Percentiles rank a stretch among this genome's conserved stretches.
phyloP scores from a whole-genome alignment of 345 rosid genomes.

The Corymbia maculata region DNA sequence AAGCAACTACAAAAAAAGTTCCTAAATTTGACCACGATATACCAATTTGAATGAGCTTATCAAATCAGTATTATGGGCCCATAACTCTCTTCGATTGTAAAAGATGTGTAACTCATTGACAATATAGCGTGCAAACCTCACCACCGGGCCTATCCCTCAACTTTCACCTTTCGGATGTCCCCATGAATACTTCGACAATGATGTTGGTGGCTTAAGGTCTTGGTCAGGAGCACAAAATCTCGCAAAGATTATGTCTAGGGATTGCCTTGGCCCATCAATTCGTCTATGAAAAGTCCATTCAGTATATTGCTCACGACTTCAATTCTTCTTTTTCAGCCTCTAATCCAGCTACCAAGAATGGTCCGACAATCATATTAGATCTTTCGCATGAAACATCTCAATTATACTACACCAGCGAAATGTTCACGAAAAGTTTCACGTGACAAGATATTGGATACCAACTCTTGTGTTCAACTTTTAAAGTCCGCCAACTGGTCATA shows the following conservation, averaged over 20 bases:
- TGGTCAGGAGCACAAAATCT: neutral
- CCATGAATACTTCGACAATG: neutral
- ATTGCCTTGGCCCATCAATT: neutral
- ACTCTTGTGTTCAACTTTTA: neutral
- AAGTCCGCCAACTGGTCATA: neutral
- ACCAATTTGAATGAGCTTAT: neutral
- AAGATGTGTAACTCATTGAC: neutral
- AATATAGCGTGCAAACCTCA: neutral
- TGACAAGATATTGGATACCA: neutral
- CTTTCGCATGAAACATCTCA: neutral
- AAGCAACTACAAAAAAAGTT: neutral
- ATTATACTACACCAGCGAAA: neutral
- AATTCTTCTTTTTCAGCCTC: neutral
- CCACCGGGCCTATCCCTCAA: neutral
- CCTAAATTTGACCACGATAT: neutral
- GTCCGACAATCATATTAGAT: neutral
- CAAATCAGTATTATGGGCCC: neutral
- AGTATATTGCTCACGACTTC: neutral
- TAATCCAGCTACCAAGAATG: neutral
- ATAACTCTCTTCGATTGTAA: neutral
- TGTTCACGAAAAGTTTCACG: neutral
- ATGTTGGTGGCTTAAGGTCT: neutral
- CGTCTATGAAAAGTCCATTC: neutral
- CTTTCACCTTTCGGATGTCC: neutral
- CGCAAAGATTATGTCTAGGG: neutral